phyloP scores from a whole-genome alignment of 305 asterid species.

The Solanum hybrid region DNA sequence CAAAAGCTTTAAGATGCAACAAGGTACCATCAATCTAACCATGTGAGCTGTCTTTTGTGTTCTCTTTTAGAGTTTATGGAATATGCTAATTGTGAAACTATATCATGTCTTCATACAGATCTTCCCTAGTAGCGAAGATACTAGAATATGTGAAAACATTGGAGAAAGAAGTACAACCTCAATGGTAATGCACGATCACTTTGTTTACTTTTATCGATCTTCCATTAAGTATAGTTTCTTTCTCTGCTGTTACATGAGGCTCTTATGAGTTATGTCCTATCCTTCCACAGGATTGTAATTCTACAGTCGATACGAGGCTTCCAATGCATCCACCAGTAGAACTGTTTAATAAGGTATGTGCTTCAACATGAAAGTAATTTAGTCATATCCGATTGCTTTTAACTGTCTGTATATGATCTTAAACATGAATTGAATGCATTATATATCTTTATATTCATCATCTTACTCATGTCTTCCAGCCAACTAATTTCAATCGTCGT shows the following conservation, averaged over 20 bases:
- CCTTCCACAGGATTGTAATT: constrained; percentile 31
- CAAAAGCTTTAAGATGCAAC: constrained; percentile 4
- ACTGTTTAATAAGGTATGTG: constrained; percentile 45
- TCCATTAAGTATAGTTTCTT: background rate
- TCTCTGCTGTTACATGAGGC: background rate
- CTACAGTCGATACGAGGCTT: constrained; percentile 15
- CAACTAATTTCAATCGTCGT: background rate
- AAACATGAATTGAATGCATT: background rate
- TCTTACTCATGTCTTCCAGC: background rate
- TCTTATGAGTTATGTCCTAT: background rate
- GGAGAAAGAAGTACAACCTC: constrained; percentile 3
- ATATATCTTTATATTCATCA: background rate
- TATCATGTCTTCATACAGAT: constrained; percentile 12
- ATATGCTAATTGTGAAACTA: background rate
- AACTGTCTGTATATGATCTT: background rate
- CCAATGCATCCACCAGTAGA: constrained; percentile 37
- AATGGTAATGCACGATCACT: background rate
- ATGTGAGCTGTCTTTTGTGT: background rate
- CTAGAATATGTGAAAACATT: constrained; percentile 11
- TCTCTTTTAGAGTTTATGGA: background rate
- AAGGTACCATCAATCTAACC: constrained; percentile 17
- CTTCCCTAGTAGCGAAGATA: constrained; percentile 18
- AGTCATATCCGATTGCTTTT: background rate
- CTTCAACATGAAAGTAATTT: background rate
- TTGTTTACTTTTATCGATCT: background rate